These are phyloP conservation scores for Phoenix roebelenii DNA, from an alignment of 176 grass and related monocot genomes.

Conservation along the genomic window DNA sequence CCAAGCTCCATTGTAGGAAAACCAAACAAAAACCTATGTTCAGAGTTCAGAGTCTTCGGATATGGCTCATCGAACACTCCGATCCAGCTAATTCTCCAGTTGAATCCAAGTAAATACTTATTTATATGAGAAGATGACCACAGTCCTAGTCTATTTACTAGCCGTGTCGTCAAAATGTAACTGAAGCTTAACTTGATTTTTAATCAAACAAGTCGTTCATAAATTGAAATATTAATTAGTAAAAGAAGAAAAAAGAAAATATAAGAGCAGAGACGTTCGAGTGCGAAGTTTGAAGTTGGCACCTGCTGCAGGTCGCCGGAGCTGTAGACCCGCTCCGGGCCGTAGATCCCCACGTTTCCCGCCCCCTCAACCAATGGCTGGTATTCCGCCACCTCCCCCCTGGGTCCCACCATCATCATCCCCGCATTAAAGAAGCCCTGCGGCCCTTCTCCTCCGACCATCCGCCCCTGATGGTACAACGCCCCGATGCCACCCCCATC, in stretches of 20 bases:
- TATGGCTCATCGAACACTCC: no score
- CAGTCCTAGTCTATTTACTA: no score
- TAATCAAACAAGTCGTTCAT: no score
- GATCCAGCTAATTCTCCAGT: no score
- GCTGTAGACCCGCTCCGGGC: constrained; percentile 33
- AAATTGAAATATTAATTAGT: no score
- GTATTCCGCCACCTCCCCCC: constrained; percentile 45
- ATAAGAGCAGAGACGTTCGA: neutral
- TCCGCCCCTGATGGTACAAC: neutral
- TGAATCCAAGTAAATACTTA: no score
- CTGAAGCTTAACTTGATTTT: no score
- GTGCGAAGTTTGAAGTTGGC: neutral
- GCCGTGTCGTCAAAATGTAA: no score
- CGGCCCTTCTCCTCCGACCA: neutral
- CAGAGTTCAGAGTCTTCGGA: no score
- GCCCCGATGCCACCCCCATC: neutral
- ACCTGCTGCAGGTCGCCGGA: constrained; percentile 42
- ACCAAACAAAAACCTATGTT: no score
- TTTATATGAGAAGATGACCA: no score
- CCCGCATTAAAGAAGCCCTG: neutral
- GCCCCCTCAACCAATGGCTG: constrained; percentile 56
- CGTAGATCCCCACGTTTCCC: constrained; percentile 19
- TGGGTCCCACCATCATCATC: neutral
- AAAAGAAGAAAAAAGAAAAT: neutral
- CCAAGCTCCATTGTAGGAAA: no score